Percentiles rank a stretch among this genome's conserved stretches.
Conservation (phyloP, 2,329 filamentous ascomycete species). For the Knufia petricola region DNA sequence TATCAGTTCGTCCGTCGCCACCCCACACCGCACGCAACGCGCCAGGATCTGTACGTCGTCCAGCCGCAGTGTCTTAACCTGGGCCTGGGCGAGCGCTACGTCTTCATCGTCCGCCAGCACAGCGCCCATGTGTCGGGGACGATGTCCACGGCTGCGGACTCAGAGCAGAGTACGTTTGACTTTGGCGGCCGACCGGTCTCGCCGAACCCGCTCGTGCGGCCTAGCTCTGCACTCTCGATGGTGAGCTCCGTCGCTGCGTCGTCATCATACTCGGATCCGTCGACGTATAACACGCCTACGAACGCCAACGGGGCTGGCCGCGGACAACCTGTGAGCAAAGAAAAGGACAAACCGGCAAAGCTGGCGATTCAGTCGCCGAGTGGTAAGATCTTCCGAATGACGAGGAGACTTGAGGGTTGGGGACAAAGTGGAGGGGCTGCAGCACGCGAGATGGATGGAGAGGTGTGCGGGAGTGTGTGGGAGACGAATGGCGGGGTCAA, state of each 20-base stretch:
- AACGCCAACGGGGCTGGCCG: no score
- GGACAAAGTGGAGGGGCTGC: conserved; percentile 31
- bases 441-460: conserved; percentile 23
- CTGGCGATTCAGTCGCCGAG: conserved; percentile 87
- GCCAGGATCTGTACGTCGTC: conserved; percentile 92
- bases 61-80: conserved; percentile 87
- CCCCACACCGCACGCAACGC: conserved; percentile 92
- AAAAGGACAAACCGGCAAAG: conserved; percentile 77
- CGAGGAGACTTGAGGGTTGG: conserved; percentile 39
- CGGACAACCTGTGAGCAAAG: no score
- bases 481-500: conserved; percentile 52
- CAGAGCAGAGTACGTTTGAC: conserved; percentile 20
- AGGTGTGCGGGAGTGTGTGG: conserved; percentile 49
- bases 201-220: conserved; percentile 38
- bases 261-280: conserved; percentile 29
- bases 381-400: conserved; percentile 77
- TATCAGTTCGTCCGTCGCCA: conserved; percentile 91
- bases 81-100: conserved; percentile 92
- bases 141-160: conserved; percentile 11
- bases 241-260: conserved; percentile 48
- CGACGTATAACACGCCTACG: no score
- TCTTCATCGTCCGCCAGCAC: conserved; percentile 91
- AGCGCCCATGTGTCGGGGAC: conserved; percentile 43
- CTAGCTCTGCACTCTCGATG: conserved; percentile 50
- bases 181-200: conserved; percentile 14